Base-by-base conservation (phyloP, 2,329 filamentous ascomycete species). In the Hypoxylon sp. region DNA sequence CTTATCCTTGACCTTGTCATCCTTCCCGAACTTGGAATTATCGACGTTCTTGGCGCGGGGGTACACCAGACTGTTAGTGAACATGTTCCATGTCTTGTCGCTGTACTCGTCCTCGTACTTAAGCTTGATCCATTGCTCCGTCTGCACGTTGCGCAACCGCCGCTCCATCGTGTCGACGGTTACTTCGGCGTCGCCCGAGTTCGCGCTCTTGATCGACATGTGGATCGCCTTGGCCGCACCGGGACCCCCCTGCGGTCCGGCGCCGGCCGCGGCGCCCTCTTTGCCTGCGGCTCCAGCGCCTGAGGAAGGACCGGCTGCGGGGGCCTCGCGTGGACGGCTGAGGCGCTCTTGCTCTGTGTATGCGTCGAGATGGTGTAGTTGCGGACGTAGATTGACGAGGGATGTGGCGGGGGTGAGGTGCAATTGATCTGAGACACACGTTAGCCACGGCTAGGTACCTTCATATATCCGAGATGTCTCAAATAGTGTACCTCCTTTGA, bases 281-380 rank as follows among this genome's bases (percentile, higher is more conserved):
- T 77, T 74, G 74, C 80, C 68, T 3, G 75, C 77, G 8, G 7
- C 60, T n/a, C 62, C 53, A 29, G 35, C 15, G 15, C 54, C 65
- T 42, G 51, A 44, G 7, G 39, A 44, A 62, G 32, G 54, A 58
- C 15, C 77, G 73, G 19, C 77, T 72, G 60, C 42, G 44, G 62
- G 35, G 78, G 82, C 75, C 37, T 81, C 80, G 53, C 80, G 79
- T 11, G 79, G 76, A 13, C 80, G 77, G n/a, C 75, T 73, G 46
- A 84, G 83, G 47, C 87, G 87, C 37, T 92, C 89, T 62, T 93
- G 86, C 75, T 98, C 93, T 51, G 91, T 85, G 50, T 89, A 82
- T 2, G 96, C 95, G 80, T 98, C 96, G 73, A 98, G 86, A 81
- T 98, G 94, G 80, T 97, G 93, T 68, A 97, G 92, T 76, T 98